Conservation (phyloP, 768 basidiomycete genomes). For the Suillus variegatus region DNA sequence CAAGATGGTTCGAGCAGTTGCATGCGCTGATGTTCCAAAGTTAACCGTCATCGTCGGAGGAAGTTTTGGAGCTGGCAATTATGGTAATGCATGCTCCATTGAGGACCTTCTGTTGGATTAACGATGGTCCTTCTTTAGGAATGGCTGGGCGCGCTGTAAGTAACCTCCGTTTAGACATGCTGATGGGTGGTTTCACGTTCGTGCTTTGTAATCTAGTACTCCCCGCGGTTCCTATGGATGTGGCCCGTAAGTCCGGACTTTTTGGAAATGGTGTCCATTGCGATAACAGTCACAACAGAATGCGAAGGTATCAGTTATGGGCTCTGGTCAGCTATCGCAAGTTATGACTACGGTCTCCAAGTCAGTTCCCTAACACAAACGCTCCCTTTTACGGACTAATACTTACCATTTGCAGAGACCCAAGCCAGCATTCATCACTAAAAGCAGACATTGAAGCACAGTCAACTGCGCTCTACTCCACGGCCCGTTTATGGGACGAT, state of each 20-base stretch:
- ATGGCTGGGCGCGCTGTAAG: conserved; percentile 93
- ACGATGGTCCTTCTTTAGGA: conserved; percentile 43
- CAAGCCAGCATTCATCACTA: conserved; percentile 70
- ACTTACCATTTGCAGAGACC: conserved; percentile 54
- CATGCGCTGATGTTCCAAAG: conserved; percentile 93
- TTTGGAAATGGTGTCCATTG: background rate
- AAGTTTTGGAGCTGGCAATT: conserved; percentile 94
- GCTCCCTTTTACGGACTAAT: background rate
- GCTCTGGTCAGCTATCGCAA: conserved; percentile 87
- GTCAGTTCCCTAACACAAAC: conserved; percentile 38
- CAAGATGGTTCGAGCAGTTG: conserved; percentile 96
- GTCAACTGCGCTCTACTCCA: conserved; percentile 84
- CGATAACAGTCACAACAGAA: conserved; percentile 47
- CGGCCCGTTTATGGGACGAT: conserved; percentile 93
- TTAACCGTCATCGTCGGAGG: conserved; percentile 92
- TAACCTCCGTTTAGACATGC: background rate
- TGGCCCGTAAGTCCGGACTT: conserved; percentile 73
- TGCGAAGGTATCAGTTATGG: conserved; percentile 95
- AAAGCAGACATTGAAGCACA: conserved; percentile 86
- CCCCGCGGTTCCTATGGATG: conserved; percentile 96
- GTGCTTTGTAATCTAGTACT: conserved; percentile 56
- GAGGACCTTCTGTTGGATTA: conserved; percentile 8
- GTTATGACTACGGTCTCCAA: conserved; percentile 91
- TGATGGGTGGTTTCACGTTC: conserved; percentile 4
- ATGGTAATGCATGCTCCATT: conserved; percentile 50